Evolutionary conservation across 2,329 filamentous ascomycete species (phyloP).

Genomic region (Penicillium brevicompactum): DNA sequence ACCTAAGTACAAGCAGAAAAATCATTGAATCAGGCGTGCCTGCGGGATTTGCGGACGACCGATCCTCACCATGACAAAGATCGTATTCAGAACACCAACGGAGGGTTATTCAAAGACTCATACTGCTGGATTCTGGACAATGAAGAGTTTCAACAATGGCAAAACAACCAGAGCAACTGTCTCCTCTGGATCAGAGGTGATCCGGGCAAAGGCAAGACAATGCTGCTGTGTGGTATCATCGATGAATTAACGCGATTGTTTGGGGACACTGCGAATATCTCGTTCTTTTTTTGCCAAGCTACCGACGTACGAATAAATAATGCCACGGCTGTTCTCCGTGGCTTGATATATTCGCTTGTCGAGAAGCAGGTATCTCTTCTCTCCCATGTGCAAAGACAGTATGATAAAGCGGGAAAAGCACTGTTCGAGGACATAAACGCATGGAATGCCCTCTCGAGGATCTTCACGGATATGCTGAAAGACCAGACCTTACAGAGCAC

Average conservation of each 20-base stretch:
- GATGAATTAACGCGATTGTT: constrained; percentile 12
- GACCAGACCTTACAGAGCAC: too few species aligned
- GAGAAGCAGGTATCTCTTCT: constrained; percentile 35
- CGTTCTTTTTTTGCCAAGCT: constrained; percentile 44
- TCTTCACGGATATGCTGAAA: constrained; percentile 46
- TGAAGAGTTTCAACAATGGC: constrained; percentile 22
- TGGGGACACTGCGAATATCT: background rate
- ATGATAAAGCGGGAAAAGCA: constrained; percentile 37
- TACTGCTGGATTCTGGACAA: constrained; percentile 27
- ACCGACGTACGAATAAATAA: constrained; percentile 44
- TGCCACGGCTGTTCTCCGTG: constrained; percentile 44
- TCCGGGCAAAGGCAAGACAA: constrained; percentile 30
- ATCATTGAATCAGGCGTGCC: constrained; percentile 5
- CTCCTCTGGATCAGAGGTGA: constrained; percentile 28
- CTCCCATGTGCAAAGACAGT: constrained; percentile 35
- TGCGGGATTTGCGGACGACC: constrained; percentile 8
- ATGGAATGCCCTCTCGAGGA: constrained; percentile 37
- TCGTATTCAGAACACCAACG: constrained; percentile 24
- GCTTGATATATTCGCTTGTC: constrained; percentile 47
- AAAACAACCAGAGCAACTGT: background rate
- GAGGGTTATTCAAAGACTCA: constrained; percentile 15
- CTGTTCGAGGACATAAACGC: constrained; percentile 47
- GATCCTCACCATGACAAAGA: constrained; percentile 23
- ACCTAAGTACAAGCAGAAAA: background rate
- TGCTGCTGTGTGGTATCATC: constrained; percentile 28